These are phyloP conservation scores for Favolaschia claudopus DNA, from an alignment of 768 basidiomycete species.

Conservation along the genomic window DNA sequence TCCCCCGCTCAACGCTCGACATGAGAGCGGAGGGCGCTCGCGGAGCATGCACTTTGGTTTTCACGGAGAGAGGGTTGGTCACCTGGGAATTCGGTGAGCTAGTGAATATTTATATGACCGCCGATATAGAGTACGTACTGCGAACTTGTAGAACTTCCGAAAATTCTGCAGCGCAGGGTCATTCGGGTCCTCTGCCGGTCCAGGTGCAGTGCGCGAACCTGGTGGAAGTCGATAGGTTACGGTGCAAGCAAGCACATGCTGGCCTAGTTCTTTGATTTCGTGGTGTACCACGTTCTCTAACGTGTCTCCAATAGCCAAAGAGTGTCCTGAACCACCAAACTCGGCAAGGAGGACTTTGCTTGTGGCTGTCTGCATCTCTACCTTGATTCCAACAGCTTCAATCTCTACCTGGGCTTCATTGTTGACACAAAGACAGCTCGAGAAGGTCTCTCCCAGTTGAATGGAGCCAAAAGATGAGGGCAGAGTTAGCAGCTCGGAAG, in stretches of 20 bases:
- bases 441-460: slow-evolving; percentile 90
- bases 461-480: slow-evolving; percentile 87
- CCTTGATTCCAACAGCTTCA: slow-evolving; percentile 67
- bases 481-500: slow-evolving; percentile 80
- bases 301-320: slow-evolving; percentile 62
- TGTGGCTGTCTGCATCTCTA: slow-evolving; percentile 88
- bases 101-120: background rate
- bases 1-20: slow-evolving; percentile 70
- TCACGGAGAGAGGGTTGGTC: slow-evolving; percentile 93
- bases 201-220: slow-evolving; percentile 57
- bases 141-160: slow-evolving; percentile 92
- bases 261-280: slow-evolving; percentile 94
- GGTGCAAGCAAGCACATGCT: slow-evolving; percentile 87
- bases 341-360: slow-evolving; percentile 70
- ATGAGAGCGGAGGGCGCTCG: slow-evolving; percentile 77
- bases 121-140: slow-evolving; percentile 55
- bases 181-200: slow-evolving; percentile 54
- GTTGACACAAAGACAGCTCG: slow-evolving; percentile 81
- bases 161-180: slow-evolving; percentile 74
- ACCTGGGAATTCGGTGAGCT: slow-evolving; percentile 57
- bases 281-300: slow-evolving; percentile 77
- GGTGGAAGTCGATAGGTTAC: slow-evolving; percentile 82
- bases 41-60: slow-evolving; percentile 88
- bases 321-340: slow-evolving; percentile 60
- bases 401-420: slow-evolving; percentile 75